These are phyloP conservation scores for Globisporangium takayamanum DNA, from an alignment of 352 stramenopile species.

Conservation along the genomic window DNA sequence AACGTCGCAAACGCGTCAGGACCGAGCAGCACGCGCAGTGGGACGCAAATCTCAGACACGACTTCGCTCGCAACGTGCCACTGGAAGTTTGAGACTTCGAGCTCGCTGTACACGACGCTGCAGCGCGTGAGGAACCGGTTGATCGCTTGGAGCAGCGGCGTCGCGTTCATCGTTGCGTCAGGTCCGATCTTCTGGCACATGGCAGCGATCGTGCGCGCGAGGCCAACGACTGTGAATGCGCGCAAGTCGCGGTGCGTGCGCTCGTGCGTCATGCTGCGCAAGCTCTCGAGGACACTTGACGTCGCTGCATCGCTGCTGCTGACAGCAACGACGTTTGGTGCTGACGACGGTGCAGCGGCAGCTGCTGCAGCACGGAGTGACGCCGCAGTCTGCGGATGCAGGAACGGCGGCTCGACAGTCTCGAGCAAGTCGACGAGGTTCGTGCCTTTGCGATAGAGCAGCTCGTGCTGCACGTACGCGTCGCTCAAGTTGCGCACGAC, in stretches of 20 bases:
- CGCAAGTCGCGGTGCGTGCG: constrained; percentile 36
- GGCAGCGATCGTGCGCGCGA: constrained; percentile 52
- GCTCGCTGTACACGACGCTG: constrained; percentile 58
- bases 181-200: constrained; percentile 57
- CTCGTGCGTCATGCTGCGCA: constrained; percentile 42
- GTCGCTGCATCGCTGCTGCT: constrained; percentile 14
- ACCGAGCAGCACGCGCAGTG: constrained; percentile 46
- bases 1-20: constrained; percentile 42
- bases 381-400: constrained; percentile 50
- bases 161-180: constrained; percentile 32
- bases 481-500: constrained; percentile 56
- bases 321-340: not conserved
- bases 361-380: constrained; percentile 34
- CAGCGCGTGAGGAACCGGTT: constrained; percentile 63
- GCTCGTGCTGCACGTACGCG: constrained; percentile 31
- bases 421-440: constrained; percentile 49
- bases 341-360: constrained; percentile 19
- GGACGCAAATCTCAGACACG: constrained; percentile 58
- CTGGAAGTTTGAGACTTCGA: constrained; percentile 77
- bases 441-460: constrained; percentile 33
- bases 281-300: constrained; percentile 36
- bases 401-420: constrained; percentile 52
- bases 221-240: constrained; percentile 56
- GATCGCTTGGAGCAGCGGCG: constrained; percentile 33
- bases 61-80: constrained; percentile 71